phyloP scores from a whole-genome alignment of 2,329 filamentous ascomycete genomes.

The Orbilia ellipsospora region DNA sequence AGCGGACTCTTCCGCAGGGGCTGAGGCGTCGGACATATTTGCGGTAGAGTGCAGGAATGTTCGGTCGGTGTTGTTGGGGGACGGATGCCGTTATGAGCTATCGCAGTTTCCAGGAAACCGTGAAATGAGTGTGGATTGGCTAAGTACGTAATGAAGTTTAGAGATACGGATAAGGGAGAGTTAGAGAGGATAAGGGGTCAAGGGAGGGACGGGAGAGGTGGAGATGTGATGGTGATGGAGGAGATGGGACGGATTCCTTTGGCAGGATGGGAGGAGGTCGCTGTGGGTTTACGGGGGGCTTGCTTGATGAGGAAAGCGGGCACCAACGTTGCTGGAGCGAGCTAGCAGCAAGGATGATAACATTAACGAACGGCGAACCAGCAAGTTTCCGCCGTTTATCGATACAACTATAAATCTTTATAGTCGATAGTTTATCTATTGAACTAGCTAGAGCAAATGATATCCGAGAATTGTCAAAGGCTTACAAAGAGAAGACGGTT shows the following conservation, averaged over 20 bases:
- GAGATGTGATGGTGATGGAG: slow-evolving; percentile 6
- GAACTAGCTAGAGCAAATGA: too few species aligned
- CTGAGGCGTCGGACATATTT: slow-evolving; percentile 51
- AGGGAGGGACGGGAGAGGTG: slow-evolving; percentile 14
- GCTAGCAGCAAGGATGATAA: neutral
- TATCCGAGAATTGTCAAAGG: too few species aligned
- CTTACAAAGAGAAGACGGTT: too few species aligned
- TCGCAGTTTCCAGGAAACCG: slow-evolving; percentile 27
- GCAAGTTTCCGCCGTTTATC: too few species aligned
- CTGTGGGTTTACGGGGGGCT: slow-evolving; percentile 35
- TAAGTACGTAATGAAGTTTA: neutral
- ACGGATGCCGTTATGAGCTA: neutral
- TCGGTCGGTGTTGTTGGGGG: slow-evolving; percentile 31
- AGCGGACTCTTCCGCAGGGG: slow-evolving; percentile 27
- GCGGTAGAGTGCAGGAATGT: neutral
- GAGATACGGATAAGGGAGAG: slow-evolving; percentile 6
- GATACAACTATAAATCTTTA: too few species aligned
- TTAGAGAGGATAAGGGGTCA: slow-evolving; percentile 7
- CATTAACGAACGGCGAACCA: too few species aligned
- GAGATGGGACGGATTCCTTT: slow-evolving; percentile 17
- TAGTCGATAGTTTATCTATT: too few species aligned
- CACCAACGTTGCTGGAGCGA: slow-evolving; percentile 5
- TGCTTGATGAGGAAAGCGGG: slow-evolving; percentile 49
- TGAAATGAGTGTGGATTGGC: neutral
- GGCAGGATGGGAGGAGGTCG: slow-evolving; percentile 29